Conservation (phyloP, 129 eudicot genomes). For the Tagetes patula region DNA sequence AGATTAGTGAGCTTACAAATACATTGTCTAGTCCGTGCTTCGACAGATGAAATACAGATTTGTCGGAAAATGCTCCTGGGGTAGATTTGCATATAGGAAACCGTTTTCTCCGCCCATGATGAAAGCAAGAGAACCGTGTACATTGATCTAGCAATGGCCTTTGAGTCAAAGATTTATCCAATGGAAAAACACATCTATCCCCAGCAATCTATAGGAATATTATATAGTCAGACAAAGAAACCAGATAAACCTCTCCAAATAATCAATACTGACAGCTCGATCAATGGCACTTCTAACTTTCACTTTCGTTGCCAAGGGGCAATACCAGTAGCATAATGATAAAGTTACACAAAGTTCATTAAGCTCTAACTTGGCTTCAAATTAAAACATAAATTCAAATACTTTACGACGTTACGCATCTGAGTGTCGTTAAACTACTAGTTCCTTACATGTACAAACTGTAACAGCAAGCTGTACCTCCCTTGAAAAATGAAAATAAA, state of each 20-base stretch:
- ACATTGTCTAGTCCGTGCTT: slow-evolving; percentile 40
- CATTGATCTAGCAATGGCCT: slow-evolving; percentile 39
- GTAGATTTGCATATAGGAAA: slow-evolving; percentile 37
- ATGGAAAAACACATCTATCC: slow-evolving; percentile 39
- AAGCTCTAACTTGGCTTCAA: too few relatives aligned
- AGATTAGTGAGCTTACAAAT: slow-evolving; percentile 47
- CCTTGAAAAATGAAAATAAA: not conserved
- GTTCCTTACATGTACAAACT: not conserved
- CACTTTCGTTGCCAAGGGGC: too few relatives aligned
- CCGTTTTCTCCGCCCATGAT: slow-evolving; percentile 46
- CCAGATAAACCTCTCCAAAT: slow-evolving; percentile 1
- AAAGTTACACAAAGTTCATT: too few relatives aligned
- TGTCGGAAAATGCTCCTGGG: slow-evolving; percentile 54
- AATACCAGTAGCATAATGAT: too few relatives aligned
- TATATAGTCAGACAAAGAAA: not conserved
- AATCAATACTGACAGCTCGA: not conserved
- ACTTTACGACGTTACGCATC: not conserved
- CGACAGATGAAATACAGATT: slow-evolving; percentile 52
- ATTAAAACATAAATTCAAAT: too few relatives aligned
- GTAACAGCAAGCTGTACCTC: not conserved
- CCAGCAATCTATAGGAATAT: slow-evolving; percentile 44
- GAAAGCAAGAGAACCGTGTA: slow-evolving; percentile 58
- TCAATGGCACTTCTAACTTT: too few relatives aligned
- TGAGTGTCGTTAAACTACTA: not conserved
- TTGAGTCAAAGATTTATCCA: slow-evolving; percentile 33